Base-by-base conservation (phyloP, 2,329 filamentous ascomycete genomes). In the Phyllosticta citribraziliensis region DNA sequence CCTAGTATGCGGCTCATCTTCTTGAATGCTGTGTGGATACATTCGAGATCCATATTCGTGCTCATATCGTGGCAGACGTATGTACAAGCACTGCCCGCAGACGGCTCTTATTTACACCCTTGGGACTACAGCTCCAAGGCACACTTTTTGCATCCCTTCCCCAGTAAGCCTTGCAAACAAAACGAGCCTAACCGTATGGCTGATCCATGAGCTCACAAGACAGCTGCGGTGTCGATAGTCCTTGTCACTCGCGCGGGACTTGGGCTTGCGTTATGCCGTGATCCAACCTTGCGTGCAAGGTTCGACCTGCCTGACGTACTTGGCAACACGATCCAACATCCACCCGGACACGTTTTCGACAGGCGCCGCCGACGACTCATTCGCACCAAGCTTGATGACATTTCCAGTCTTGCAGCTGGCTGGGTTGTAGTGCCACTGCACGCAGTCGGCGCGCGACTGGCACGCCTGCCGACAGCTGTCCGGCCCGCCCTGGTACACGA, bases 401-500 rank as follows among this genome's bases (percentile, higher is more conserved):
- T 63, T 65, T 0, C 68, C 70, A 2, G 70, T 63, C 0, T 64
- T 67, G 62, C 72, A 74, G 5, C 69, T 69, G 3, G 65, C 64
- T 12, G 69, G 65, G 53, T 68, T 70, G 52, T 70, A 73, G 0
- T 68, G 69, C 63, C 72, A 74, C 51, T 74, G 72, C 5, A 74
- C 55, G 60, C 72, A 74, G 14, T 69, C 65, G 9, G 61, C 62
- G 55, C 68, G 68, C 19, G 65, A 68, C 33, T 73, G 70, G 60
- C 72, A 74, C 1, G 70, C 58, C 17, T 63, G 67, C 56, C 63
- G 69, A 20, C 72, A 74, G 50, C 72, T 68, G 68, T 3, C 70
- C 62, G 27, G 12, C 3, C 54, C 47, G 17, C 9, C 27, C 22
- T n/a, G 35, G 40, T 52, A 0, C 63, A 67, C 62, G 70, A 72